Base-by-base conservation (phyloP, 495 filamentous ascomycete species). In the Hypoxylon perforatum region DNA sequence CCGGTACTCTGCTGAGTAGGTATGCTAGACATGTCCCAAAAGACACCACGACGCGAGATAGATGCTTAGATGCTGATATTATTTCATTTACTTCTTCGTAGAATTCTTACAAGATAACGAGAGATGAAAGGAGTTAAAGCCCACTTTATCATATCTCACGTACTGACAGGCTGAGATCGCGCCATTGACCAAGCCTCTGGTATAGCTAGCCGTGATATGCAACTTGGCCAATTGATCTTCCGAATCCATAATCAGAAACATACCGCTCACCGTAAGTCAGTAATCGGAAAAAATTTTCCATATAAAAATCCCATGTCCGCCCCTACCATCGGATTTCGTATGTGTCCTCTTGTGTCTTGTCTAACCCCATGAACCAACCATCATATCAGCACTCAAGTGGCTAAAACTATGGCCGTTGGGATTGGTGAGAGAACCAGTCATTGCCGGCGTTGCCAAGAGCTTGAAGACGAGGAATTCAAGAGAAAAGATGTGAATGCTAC, bases 381-480 rank as follows among this genome's bases (percentile, higher is more conserved):
- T 30, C 17, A 30, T 4, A 30, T 9, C 14, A 15, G 3, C 30
- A 2, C 22, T 49, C 33, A 39, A 55, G 23, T 1, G 23, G n/a
- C 45, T 12, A 15, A 9, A 48, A 66, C 19, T 35, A 74, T 74
- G 72, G 69, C 72, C 10, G 14, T 66, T 28, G 57, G 61, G 23
- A 52, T 64, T 18, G 57, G 25, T 19, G 60, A 58, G 33, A 61
- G 36, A 11, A 38, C 25, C 4, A 41, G 35, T n/a, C 57, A 57
- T 35, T 74, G 72, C 47, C 41, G 18, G 35, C 60, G 66, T 12
- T 74, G 70, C 17, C 62, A 64, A 30, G 65, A 66, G 50, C 72
- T 70, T 14, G 66, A 73, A 15, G 63, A 69, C 3, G 72, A 74
- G 25, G 62, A 72, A 38, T 19, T 23, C 1, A 65, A 69, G 30